Evolutionary conservation across 495 filamentous ascomycete species (phyloP).

Genomic region (Beverwykella pulmonaria): DNA sequence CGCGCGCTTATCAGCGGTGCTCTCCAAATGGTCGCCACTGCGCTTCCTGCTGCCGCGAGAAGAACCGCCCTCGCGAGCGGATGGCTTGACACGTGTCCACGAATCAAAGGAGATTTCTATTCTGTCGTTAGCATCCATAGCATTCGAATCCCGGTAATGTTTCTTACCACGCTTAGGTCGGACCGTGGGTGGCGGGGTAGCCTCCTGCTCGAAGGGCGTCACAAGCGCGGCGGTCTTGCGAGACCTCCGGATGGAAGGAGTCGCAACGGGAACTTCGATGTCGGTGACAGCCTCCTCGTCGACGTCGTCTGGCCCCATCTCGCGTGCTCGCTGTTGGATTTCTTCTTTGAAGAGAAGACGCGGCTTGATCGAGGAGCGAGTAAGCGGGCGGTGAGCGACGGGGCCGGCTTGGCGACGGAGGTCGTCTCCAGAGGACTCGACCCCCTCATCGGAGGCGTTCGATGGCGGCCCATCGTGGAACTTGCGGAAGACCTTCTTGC

Average conservation of each 20-base stretch:
- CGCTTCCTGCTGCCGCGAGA: constrained; percentile 23
- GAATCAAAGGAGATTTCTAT: constrained; percentile 26
- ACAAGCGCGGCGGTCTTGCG: not conserved
- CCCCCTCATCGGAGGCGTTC: constrained; percentile 52
- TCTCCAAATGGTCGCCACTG: constrained; percentile 11
- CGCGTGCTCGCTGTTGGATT: constrained; percentile 43
- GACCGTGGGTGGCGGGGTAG: constrained; percentile 34
- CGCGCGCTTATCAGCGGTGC: constrained; percentile 6
- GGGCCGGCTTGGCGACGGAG: constrained; percentile 49
- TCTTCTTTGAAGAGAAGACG: constrained; percentile 77
- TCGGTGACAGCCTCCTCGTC: constrained; percentile 55
- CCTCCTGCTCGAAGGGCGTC: constrained; percentile 3
- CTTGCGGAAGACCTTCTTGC: constrained; percentile 81
- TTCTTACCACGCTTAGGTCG: constrained; percentile 20
- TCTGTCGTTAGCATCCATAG: not conserved
- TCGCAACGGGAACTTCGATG: constrained; percentile 46
- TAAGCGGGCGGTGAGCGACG: constrained; percentile 55
- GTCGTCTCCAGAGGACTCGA: constrained; percentile 53
- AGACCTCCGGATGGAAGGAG: not conserved
- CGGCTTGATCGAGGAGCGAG: constrained; percentile 77
- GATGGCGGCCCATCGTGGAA: constrained; percentile 48
- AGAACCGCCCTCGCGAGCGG: not conserved
- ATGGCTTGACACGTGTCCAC: constrained; percentile 28
- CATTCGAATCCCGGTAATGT: not conserved
- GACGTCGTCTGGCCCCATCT: constrained; percentile 44